Evolutionary conservation across 2,329 filamentous ascomycete species (phyloP).

Genomic region (Neoarthrinium moseri): DNA sequence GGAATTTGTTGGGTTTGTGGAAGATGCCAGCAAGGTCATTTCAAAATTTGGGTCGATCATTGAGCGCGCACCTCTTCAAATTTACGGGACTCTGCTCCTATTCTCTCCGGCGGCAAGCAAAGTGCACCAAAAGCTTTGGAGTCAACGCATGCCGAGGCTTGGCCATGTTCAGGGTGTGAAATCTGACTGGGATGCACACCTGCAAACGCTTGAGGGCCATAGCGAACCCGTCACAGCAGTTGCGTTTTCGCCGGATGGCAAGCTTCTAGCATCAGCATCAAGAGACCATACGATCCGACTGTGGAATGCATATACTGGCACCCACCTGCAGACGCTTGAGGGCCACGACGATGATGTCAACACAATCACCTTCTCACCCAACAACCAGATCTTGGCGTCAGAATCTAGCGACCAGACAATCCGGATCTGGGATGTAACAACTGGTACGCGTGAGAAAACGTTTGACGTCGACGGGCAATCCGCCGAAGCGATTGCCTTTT

Average conservation of each 20-base stretch:
- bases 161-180: slow-evolving; percentile 7
- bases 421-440: slow-evolving; percentile 7
- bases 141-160: slow-evolving; percentile 17
- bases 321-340: slow-evolving; percentile 14
- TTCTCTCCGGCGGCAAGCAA: slow-evolving; percentile 27
- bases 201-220: slow-evolving; percentile 9
- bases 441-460: background rate
- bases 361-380: slow-evolving; percentile 14
- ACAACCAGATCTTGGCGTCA: slow-evolving; percentile 19
- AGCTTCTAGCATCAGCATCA: slow-evolving; percentile 6
- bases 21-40: background rate
- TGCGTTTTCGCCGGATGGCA: slow-evolving; percentile 11
- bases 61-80: slow-evolving; percentile 26
- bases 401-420: slow-evolving; percentile 14
- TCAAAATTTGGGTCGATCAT: slow-evolving; percentile 15
- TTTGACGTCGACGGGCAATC: slow-evolving; percentile 3
- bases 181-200: slow-evolving; percentile 4
- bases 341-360: slow-evolving; percentile 9
- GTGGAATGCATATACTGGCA: slow-evolving; percentile 1
- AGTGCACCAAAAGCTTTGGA: slow-evolving; percentile 14
- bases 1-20: background rate
- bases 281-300: background rate
- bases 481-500: background rate
- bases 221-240: background rate
- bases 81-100: slow-evolving; percentile 30